Evolutionary conservation across 345 rosid genomes (phyloP), one percentile per base, ranked within the genome.

Genomic region (Citrus maxima): DNA sequence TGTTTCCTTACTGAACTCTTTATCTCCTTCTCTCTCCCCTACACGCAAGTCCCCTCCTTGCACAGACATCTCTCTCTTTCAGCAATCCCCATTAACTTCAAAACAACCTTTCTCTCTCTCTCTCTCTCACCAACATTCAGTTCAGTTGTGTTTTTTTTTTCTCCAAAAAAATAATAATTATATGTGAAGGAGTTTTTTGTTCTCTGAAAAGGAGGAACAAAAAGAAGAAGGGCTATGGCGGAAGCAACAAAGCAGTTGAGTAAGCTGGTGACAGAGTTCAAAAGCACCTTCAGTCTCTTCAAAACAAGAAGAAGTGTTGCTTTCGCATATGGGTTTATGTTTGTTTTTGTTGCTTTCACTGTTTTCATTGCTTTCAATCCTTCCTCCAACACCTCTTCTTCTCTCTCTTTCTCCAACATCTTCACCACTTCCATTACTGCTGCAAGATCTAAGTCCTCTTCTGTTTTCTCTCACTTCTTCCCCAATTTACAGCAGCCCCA

Each of bases 281-380:
- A 77, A 82, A 82, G 78, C 82, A 78, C 91, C 27, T 70, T 86
- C 83, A 71, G 88, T 34, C 28, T 86, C 61, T 79, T 86, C 73
- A 88, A 85, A 84, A 87, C 90, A 46, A 85, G 89, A 76, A 86
- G 88, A 80, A 83, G 90, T 27, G 80, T 88, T 6, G 83, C 89
- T 66, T 88, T 90, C 56, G 92, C 87, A 5, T 91, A 93, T 76
- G 95, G 85, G 10, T 89, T 90, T 89, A 80, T 86, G 84, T 84
- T 89, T 75, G 88, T 88, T 34, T 90, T 94, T 72, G 89, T 92
- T 46, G 88, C 77, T 70, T 89, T 94, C 76, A 89, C 97, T 66
- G 81, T 85, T 66, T 89, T 92, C 83, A 73, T 96, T 64, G 91
- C 93, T 61, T 90, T 96, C 27, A 83, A 59, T 65, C 94, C 97